phyloP scores from a whole-genome alignment of 2,329 filamentous ascomycete species.

The Trichoderma oligosporum region DNA sequence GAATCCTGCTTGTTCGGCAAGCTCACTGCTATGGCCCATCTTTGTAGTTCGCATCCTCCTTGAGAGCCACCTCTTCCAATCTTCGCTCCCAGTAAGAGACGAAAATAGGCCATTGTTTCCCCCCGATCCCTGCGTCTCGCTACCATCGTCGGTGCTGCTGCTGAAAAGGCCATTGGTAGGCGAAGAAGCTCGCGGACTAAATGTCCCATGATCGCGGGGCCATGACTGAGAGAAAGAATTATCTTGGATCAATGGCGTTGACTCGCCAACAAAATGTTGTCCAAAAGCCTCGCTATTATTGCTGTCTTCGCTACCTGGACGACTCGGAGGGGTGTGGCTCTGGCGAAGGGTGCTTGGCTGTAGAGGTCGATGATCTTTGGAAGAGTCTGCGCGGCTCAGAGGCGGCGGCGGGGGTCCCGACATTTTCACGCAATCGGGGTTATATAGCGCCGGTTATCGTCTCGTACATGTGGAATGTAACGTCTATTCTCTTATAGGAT shows the following conservation, averaged over 20 bases:
- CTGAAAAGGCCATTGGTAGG: constrained; percentile 36
- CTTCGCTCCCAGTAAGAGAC: constrained; percentile 38
- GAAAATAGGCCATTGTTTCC: constrained; percentile 35
- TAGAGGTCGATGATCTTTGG: constrained; percentile 38
- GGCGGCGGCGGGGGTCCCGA: constrained; percentile 28
- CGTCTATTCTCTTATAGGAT: not conserved
- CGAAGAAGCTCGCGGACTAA: constrained; percentile 63
- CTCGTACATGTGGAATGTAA: constrained; percentile 6
- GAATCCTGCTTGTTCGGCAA: constrained; percentile 70
- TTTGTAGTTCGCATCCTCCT: constrained; percentile 57
- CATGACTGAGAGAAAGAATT: constrained; percentile 46
- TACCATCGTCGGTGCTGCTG: constrained; percentile 29
- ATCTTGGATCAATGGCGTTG: constrained; percentile 46
- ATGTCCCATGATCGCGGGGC: constrained; percentile 68
- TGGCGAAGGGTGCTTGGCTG: constrained; percentile 47
- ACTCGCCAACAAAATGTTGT: constrained; percentile 40
- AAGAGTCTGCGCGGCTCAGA: constrained; percentile 29
- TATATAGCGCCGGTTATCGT: not conserved
- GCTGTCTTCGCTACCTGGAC: constrained; percentile 23
- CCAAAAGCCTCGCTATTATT: constrained; percentile 16
- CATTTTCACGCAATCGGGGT: constrained; percentile 19
- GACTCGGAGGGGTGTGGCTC: constrained; percentile 37
- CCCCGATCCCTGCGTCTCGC: constrained; percentile 33
- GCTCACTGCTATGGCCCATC: constrained; percentile 66
- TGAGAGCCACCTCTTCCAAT: constrained; percentile 50